Evolutionary conservation across 2,329 filamentous ascomycete genomes (phyloP).

Genomic region (Aspergillus proliferans): DNA sequence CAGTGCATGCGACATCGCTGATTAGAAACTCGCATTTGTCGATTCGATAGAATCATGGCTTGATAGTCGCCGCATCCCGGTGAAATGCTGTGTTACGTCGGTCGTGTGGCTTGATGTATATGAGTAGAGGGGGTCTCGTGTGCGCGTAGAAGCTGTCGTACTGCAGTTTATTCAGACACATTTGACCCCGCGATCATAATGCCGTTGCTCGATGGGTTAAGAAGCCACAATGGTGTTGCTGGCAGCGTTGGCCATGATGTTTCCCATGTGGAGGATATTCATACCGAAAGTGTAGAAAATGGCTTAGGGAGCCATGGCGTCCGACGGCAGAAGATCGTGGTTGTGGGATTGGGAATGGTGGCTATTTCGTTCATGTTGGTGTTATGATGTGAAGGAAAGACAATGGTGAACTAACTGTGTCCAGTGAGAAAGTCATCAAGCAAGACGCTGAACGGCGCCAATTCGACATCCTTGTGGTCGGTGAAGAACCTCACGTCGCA

Average conservation of each 20-base stretch:
- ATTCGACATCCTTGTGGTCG: slow-evolving; percentile 78
- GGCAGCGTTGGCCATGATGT: slow-evolving; percentile 11
- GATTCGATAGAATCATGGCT: slow-evolving; percentile 12
- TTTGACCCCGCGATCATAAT: slow-evolving; percentile 13
- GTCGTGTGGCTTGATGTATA: background rate
- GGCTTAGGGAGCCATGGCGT: slow-evolving; percentile 6
- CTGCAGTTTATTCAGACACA: slow-evolving; percentile 1
- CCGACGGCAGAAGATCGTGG: slow-evolving; percentile 60
- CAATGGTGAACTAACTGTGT: background rate
- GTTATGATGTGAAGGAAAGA: background rate
- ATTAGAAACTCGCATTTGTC: slow-evolving; percentile 7
- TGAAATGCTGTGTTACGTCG: slow-evolving; percentile 5
- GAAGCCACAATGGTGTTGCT: slow-evolving; percentile 17
- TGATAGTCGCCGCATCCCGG: slow-evolving; percentile 4
- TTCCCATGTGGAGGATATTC: slow-evolving; percentile 2
- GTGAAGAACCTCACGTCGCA: slow-evolving; percentile 79
- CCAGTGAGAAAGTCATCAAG: slow-evolving; percentile 81
- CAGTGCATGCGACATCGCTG: slow-evolving; percentile 8
- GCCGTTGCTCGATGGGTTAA: slow-evolving; percentile 25
- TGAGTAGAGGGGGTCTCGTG: background rate
- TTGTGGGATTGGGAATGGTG: slow-evolving; percentile 89
- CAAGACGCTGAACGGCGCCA: slow-evolving; percentile 68
- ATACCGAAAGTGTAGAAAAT: slow-evolving; percentile 1
- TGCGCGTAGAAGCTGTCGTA: background rate
- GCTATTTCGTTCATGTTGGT: slow-evolving; percentile 80